phyloP scores from a whole-genome alignment of 148 eudicot genomes.

The Rhododendron ovatum region DNA sequence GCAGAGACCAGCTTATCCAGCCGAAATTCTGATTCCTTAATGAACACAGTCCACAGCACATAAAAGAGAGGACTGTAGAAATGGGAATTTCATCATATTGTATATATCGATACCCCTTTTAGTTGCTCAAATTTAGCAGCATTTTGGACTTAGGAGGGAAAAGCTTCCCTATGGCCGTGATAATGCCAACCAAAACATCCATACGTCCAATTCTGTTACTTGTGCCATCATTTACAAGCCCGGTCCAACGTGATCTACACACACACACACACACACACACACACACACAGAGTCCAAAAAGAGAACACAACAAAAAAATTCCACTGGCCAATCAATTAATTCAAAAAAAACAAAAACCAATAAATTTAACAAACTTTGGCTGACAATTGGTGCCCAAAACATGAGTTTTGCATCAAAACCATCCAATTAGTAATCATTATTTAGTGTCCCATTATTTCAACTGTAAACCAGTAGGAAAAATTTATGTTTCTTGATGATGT shows the following conservation, averaged over 20 bases:
- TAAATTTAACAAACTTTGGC: neutral
- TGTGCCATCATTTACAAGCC: neutral
- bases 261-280: too few species aligned
- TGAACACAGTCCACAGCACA: neutral
- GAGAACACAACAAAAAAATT: neutral
- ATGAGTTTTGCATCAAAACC: neutral
- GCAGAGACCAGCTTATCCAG: slow-evolving; percentile 1
- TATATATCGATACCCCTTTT: neutral
- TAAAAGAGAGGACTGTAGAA: neutral
- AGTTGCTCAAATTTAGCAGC: neutral
- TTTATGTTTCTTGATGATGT: neutral
- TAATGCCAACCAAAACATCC: neutral
- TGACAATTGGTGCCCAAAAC: neutral
- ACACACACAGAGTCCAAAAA: neutral
- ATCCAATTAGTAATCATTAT: neutral
- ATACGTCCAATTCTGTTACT: neutral
- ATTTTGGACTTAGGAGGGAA: neutral
- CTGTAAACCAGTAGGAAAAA: neutral
- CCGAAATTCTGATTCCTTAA: too few species aligned
- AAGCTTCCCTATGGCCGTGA: neutral
- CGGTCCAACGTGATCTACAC: neutral
- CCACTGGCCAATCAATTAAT: neutral
- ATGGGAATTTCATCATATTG: neutral
- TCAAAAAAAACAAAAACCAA: neutral
- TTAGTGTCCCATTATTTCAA: neutral